Evolutionary conservation across 176 grass and related monocot species (phyloP).

Genomic region (Pharus latifolius): DNA sequence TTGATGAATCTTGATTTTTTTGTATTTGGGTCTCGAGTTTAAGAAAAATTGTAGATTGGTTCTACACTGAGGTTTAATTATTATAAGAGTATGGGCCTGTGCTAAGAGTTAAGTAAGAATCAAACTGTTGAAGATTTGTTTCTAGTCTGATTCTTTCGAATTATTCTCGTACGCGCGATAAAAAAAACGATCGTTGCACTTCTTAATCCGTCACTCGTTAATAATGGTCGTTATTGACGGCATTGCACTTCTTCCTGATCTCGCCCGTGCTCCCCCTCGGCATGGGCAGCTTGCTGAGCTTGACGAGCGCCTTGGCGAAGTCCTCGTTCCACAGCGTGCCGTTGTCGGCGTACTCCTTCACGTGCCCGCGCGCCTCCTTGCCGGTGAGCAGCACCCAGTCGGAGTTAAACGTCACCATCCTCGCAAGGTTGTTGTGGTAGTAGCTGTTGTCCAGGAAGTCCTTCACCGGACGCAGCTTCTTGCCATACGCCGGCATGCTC

Average conservation of each 20-base stretch:
- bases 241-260: conserved; percentile 12
- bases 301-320: conserved; percentile 8
- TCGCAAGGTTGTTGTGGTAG: conserved; percentile 8
- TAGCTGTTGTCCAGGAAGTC: conserved; percentile 24
- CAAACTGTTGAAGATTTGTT: no score
- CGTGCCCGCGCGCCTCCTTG: not conserved
- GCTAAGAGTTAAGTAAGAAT: no score
- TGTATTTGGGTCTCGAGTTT: no score
- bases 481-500: not conserved
- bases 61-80: no score
- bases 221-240: not conserved
- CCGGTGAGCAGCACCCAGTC: conserved; percentile 3
- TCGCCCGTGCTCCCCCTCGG: conserved; percentile 1
- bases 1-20: no score
- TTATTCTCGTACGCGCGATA: no score
- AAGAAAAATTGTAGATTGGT: no score
- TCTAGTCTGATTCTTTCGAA: no score
- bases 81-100: no score
- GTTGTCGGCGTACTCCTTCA: not conserved
- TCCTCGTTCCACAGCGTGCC: not conserved
- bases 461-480: not conserved
- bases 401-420: conserved; percentile 7
- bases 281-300: conserved; percentile 9
- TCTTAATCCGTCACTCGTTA: no score
- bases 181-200: no score